Evolutionary conservation across 306 rosid species (phyloP), one percentile per base, ranked within the genome.

Genomic region (Fragaria vesca): DNA sequence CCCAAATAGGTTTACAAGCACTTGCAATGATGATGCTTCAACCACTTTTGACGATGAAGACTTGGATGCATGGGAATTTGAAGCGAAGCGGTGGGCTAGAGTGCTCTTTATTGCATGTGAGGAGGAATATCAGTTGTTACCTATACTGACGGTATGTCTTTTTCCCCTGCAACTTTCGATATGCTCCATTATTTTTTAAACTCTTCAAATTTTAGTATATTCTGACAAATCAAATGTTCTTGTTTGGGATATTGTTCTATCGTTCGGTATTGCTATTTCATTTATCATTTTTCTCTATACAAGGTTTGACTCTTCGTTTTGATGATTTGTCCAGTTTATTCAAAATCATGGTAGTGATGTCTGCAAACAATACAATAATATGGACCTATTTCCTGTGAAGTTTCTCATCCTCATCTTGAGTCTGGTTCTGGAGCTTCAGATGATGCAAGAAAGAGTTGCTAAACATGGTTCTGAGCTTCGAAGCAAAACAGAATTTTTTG

Each of bases 31-130:
- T 62, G 84, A 86, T 66, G 83, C 77, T 65, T 83, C 86, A 65
- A 72, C 73, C 85, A 86, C 84, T 66, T 90, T 88, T 71, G 88
- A 88, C 20, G 98, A 94, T 40, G 98, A 87, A 67, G 98, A 94
- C 77, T 36, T 92, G 74, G 85, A 76, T 83, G 88, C 95, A 79
- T 94, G 98, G 98, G 94, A 90, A 79, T 86, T 79, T 76, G 93
- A 94, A 82, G 93, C 93, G 0, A 90, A 87, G 83, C 82, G 97
- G 84, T 94, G 98, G 98, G 87, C 97, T 75, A 86, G 96, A 83
- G 90, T 94, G 75, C 88, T 92, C 88, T 88, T 94, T 62, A 90
- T 94, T 72, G 87, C 86, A 51, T 76, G 85, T 82, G 83, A 83
- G 83, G 83, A 85, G 87, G 97, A 90, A 74, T 72, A 66, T 84